Conservation (phyloP, 2,329 filamentous ascomycete species). For the Amylocarpus encephaloides region DNA sequence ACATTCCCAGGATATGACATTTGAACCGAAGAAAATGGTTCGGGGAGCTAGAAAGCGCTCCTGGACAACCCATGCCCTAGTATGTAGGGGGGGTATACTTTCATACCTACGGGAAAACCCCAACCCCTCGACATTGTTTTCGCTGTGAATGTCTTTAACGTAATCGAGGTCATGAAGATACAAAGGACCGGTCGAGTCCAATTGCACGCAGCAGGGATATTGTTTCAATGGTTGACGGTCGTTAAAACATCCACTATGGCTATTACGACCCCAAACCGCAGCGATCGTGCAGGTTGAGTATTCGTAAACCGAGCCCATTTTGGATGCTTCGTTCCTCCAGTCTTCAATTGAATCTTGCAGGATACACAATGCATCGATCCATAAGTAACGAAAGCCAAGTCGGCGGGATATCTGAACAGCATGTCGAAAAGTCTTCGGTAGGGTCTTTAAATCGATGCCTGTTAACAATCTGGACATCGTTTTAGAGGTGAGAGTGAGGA, state of each 20-base stretch:
- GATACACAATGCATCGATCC: constrained; percentile 16
- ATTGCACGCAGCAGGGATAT: no score
- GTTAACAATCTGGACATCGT: background rate
- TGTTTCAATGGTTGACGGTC: background rate
- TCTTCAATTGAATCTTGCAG: constrained; percentile 6
- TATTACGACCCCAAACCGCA: background rate
- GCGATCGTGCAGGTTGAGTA: background rate
- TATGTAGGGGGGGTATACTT: background rate
- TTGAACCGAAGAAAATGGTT: background rate
- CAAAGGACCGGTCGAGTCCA: background rate
- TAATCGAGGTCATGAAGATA: background rate
- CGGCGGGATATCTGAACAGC: constrained; percentile 6
- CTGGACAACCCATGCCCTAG: constrained; percentile 1
- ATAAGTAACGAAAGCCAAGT: constrained; percentile 9
- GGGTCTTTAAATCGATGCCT: background rate
- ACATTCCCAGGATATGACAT: background rate
- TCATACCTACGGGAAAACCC: background rate
- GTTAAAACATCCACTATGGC: background rate
- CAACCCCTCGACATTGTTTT: background rate
- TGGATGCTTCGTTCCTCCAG: background rate
- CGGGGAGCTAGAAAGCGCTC: background rate
- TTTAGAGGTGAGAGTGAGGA: background rate
- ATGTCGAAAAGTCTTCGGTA: constrained; percentile 9
- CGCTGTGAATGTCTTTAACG: no score
- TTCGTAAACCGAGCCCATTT: background rate